Base-by-base conservation (phyloP, 2,329 filamentous ascomycete species). In the Cladorrhinum sp. region DNA sequence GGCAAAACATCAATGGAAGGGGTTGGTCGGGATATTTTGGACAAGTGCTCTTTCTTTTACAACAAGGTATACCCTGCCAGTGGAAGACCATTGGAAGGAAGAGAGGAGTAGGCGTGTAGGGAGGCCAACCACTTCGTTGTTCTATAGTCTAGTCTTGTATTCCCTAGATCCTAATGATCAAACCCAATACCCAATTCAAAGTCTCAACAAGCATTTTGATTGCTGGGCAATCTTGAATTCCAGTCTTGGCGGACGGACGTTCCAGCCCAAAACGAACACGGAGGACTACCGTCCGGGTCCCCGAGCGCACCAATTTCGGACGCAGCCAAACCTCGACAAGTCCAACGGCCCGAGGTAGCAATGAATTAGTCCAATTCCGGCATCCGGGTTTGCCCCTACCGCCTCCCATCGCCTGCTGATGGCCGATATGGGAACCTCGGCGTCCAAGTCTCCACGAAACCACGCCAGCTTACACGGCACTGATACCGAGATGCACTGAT, bases 1-100 rank as follows among this genome's bases (percentile, higher is more conserved):
- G 69, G 69, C 10, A 26, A 28, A 28, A 70, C 69, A 10, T 53
- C 21, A 2, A 70, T 70, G 65, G 68, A 69, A 57, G 24, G 24
- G 12, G 30, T 70, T 28, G 64, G 63, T n/a, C 56, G 46, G 0
- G 64, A 57, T 2, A 39, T 67, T 50, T 56, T 50, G 62, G 24
- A 39, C 49, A 60, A 66, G 36, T 70, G 67, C 28, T 49, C 26
- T 14, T 36, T 54, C 10, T 54, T 57, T 1, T 65, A 10, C 57
- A 18, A 64, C 60, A 60, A 53, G 33, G 7, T 33, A 21, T 39
- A 57, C 57, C 46, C 30, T 53, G n/a, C n/a, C n/a, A n/a, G n/a
- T n/a, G n/a, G n/a, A n/a, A n/a, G n/a, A n/a, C n/a, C n/a, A n/a
- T n/a, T n/a, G n/a, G n/a, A n/a, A n/a, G n/a, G n/a, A n/a, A n/a